Evolutionary conservation across 2,329 filamentous ascomycete species (phyloP).

Genomic region (Penicillium oxalicum): DNA sequence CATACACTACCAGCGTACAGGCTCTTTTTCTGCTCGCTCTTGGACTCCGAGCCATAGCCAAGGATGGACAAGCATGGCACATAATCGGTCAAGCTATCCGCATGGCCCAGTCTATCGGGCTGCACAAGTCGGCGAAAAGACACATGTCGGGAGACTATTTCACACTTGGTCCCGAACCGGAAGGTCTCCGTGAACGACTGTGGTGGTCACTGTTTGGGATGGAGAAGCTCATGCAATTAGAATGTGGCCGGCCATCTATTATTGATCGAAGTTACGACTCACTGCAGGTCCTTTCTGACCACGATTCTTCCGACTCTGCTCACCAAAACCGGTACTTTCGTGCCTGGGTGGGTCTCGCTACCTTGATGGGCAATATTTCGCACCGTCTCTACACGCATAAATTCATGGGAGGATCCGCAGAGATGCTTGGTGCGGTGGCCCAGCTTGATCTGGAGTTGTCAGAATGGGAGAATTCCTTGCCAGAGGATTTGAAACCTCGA

Average conservation of each 20-base stretch:
- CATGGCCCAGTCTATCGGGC: not conserved
- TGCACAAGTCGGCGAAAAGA: not conserved
- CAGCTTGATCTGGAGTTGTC: not conserved
- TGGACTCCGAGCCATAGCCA: not conserved
- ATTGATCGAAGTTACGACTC: not conserved
- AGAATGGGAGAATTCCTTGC: not conserved
- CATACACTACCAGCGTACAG: not conserved
- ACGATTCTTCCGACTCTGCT: too few species aligned
- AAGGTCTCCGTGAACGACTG: not conserved
- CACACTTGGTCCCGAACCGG: not conserved
- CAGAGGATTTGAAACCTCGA: not conserved
- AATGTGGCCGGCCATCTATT: not conserved
- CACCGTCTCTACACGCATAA: constrained; percentile 3
- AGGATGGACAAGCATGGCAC: not conserved
- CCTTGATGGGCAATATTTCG: constrained; percentile 4
- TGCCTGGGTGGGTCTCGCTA: constrained; percentile 1
- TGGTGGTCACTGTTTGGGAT: constrained; percentile 1
- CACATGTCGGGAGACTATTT: not conserved
- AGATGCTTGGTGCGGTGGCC: constrained; percentile 1
- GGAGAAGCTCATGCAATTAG: constrained; percentile 1
- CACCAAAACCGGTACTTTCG: not conserved
- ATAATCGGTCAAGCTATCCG: not conserved
- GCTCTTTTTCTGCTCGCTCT: not conserved
- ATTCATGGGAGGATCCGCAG: constrained; percentile 5
- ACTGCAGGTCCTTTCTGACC: not conserved